These are phyloP conservation scores for Vigna trinervia DNA, from an alignment of 306 rosid genomes.

Conservation along the genomic window DNA sequence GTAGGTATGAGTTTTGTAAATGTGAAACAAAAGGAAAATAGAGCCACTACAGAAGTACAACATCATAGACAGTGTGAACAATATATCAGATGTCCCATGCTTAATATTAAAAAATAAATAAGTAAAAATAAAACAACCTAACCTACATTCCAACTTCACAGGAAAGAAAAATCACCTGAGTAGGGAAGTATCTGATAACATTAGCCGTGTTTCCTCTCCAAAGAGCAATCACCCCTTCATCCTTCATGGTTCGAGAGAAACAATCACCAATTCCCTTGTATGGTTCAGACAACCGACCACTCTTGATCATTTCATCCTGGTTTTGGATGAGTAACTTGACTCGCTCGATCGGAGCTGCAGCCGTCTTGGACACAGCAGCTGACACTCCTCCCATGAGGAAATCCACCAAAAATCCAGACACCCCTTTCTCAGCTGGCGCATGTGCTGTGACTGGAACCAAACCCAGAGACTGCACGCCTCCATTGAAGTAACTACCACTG, in stretches of 20 bases:
- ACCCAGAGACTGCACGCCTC: conserved; percentile 50
- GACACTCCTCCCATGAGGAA: conserved; percentile 88
- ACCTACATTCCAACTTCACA: neutral
- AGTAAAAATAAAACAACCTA: neutral
- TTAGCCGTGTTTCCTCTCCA: conserved; percentile 92
- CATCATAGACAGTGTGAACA: neutral
- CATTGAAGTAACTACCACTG: conserved; percentile 46
- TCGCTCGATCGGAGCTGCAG: conserved; percentile 88
- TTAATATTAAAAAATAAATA: neutral
- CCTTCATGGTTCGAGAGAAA: conserved; percentile 74
- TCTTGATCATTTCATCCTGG: conserved; percentile 79
- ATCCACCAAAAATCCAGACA: conserved; percentile 57
- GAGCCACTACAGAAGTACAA: neutral
- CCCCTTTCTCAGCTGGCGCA: conserved; percentile 70
- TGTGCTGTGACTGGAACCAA: conserved; percentile 57
- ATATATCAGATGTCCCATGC: conserved; percentile 6
- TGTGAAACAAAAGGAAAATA: neutral
- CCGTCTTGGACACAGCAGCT: conserved; percentile 83
- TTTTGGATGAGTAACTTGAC: conserved; percentile 74
- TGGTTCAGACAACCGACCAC: conserved; percentile 73
- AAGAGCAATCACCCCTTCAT: conserved; percentile 70
- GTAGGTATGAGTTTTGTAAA: neutral
- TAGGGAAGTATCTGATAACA: conserved; percentile 87
- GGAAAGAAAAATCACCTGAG: conserved; percentile 61
- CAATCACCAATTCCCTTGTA: conserved; percentile 79